Conservation (phyloP, 73 alveolate species). For the Blepharisma japonicum region DNA sequence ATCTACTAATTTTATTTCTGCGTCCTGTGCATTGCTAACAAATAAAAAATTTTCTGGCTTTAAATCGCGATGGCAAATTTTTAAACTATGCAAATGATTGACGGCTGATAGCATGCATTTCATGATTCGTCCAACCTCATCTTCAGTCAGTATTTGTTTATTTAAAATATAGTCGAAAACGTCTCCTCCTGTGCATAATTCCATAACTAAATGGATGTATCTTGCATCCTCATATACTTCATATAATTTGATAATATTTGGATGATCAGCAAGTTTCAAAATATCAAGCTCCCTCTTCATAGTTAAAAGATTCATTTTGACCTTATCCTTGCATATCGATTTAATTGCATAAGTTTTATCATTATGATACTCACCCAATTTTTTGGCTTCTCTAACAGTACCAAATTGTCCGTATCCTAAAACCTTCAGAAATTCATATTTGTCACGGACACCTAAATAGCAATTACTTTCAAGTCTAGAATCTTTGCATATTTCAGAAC, state of each 20-base stretch:
- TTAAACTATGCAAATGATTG: constrained; percentile 39
- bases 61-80: constrained; percentile 48
- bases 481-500: constrained; percentile 11
- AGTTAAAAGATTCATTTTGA: not conserved
- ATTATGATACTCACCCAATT: not conserved
- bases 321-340: constrained; percentile 10
- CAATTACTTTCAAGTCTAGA: not conserved
- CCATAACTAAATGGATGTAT: constrained; percentile 6
- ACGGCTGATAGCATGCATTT: constrained; percentile 32
- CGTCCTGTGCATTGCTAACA: constrained; percentile 22
- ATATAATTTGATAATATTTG: constrained; percentile 1
- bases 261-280: constrained; percentile 2
- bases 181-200: constrained; percentile 28
- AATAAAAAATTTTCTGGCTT: constrained; percentile 35
- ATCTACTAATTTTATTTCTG: constrained; percentile 20
- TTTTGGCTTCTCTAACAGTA: constrained; percentile 15
- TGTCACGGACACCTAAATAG: not conserved
- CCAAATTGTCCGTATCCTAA: constrained; percentile 18
- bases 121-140: not conserved
- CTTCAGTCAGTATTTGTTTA: not conserved
- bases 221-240: constrained; percentile 8
- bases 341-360: constrained; percentile 6
- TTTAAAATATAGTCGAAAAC: constrained; percentile 1
- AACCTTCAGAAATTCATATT: not conserved
- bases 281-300: constrained; percentile 6